Evolutionary conservation across 768 basidiomycete species (phyloP).

Genomic region (Collybiopsis confluens): DNA sequence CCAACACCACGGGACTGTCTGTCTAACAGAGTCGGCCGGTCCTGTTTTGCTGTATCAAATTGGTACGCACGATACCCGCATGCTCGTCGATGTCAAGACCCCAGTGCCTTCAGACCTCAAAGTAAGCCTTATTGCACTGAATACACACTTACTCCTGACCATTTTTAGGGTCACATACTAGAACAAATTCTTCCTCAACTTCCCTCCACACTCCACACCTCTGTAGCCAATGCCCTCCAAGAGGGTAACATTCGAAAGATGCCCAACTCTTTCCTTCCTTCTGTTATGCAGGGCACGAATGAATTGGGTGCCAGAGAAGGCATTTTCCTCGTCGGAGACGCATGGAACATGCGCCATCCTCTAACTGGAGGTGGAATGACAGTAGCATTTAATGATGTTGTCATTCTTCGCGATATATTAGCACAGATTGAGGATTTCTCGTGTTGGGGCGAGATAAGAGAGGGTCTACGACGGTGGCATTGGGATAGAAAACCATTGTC

Average conservation of each 20-base stretch:
- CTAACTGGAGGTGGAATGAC: slow-evolving; percentile 99
- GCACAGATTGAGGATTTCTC: slow-evolving; percentile 27
- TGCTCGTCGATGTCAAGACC: slow-evolving; percentile 85
- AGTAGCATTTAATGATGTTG: slow-evolving; percentile 85
- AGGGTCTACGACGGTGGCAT: slow-evolving; percentile 68
- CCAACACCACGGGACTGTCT: slow-evolving; percentile 79
- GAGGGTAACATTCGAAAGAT: slow-evolving; percentile 80
- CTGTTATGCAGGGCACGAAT: slow-evolving; percentile 51
- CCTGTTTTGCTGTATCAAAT: slow-evolving; percentile 95
- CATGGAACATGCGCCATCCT: slow-evolving; percentile 99
- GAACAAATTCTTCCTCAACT: slow-evolving; percentile 75
- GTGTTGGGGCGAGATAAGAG: slow-evolving; percentile 51
- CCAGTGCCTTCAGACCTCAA: slow-evolving; percentile 82
- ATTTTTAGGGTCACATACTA: slow-evolving; percentile 59
- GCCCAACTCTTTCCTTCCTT: slow-evolving; percentile 93
- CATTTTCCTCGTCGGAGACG: slow-evolving; percentile 84
- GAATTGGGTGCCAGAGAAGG: slow-evolving; percentile 2
- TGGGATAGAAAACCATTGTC: slow-evolving; percentile 82
- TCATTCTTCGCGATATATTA: slow-evolving; percentile 64
- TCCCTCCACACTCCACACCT: slow-evolving; percentile 62
- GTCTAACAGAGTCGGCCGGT: slow-evolving; percentile 72
- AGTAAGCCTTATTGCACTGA: slow-evolving; percentile 30
- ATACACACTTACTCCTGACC: not conserved
- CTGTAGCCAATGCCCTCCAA: slow-evolving; percentile 68
- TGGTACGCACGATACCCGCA: slow-evolving; percentile 81